A percentile compares a stretch with the other conserved stretches of the same genome.
Evolutionary conservation across 106 monocot genomes (phyloP).

Genomic region (Xerophyta viscosa): DNA sequence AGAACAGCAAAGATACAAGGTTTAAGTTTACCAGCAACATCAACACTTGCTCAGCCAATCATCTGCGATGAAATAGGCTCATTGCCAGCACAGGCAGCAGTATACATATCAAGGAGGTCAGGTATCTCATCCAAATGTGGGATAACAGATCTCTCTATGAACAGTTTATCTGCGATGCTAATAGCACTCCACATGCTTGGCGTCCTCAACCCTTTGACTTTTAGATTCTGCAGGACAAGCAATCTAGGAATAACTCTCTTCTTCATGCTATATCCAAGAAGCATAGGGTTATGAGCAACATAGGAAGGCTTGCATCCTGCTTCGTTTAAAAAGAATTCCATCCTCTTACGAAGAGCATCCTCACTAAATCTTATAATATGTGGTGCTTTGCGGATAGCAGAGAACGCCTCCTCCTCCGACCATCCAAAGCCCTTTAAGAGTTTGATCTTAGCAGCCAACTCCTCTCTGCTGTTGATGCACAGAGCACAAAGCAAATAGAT

Average conservation of each 20-base stretch:
- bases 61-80: not conserved
- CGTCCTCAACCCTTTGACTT: not conserved
- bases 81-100: not conserved
- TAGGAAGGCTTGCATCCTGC: slow-evolving; percentile 3
- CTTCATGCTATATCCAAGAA: slow-evolving; percentile 17
- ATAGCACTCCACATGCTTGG: not conserved
- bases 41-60: no score
- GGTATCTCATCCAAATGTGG: slow-evolving; percentile 2
- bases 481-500: slow-evolving; percentile 6
- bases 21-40: no score
- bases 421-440: slow-evolving; percentile 18
- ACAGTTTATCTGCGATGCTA: not conserved
- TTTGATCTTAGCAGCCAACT: slow-evolving; percentile 10
- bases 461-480: not conserved
- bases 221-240: not conserved
- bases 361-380: slow-evolving; percentile 3
- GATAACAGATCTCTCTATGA: slow-evolving; percentile 1
- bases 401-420: slow-evolving; percentile 12
- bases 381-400: slow-evolving; percentile 17
- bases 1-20: no score
- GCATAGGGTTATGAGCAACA: slow-evolving; percentile 4
- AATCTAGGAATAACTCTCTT: slow-evolving; percentile 15
- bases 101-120: slow-evolving; percentile 2
- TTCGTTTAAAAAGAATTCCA: slow-evolving; percentile 23
- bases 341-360: slow-evolving; percentile 9